These are phyloP conservation scores for Pseudopyrenochaeta lycopersici DNA, from an alignment of 2,329 filamentous ascomycete genomes.

Conservation along the genomic window DNA sequence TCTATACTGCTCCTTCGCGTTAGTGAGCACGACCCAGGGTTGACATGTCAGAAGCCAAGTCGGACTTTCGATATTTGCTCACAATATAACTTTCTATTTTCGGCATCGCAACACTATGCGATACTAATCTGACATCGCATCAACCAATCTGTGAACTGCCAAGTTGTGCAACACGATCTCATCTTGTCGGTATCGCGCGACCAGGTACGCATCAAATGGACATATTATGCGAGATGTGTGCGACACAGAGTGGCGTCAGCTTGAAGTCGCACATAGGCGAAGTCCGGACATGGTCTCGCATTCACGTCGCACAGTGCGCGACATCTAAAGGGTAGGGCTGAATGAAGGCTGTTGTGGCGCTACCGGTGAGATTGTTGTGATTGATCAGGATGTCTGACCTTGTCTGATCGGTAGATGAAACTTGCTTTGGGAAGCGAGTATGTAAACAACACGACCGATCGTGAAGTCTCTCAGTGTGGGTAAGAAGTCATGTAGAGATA, in stretches of 20 bases:
- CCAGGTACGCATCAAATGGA: not conserved
- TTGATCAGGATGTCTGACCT: not conserved
- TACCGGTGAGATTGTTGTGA: not conserved
- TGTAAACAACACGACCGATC: not conserved
- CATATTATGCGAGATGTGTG: constrained; percentile 2
- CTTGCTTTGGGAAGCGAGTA: not conserved
- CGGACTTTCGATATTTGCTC: constrained; percentile 1
- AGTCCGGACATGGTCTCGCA: not conserved
- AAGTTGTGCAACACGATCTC: not conserved
- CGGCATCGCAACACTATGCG: constrained; percentile 2
- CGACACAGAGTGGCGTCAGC: not conserved
- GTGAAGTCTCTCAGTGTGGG: not conserved
- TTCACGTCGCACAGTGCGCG: not conserved
- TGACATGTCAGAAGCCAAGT: not conserved
- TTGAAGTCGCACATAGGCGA: not conserved
- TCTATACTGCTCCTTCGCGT: not conserved
- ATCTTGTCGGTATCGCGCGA: not conserved
- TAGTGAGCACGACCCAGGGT: not conserved
- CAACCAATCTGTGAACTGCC: not conserved
- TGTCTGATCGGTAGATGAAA: not conserved
- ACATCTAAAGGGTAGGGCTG: constrained; percentile 20
- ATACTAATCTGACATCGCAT: not conserved
- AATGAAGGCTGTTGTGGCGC: constrained; percentile 26
- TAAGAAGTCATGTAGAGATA: too few species aligned
- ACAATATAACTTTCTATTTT: constrained; percentile 1